Conservation (phyloP, 257 asterid genomes). For the Ilex asprella region DNA sequence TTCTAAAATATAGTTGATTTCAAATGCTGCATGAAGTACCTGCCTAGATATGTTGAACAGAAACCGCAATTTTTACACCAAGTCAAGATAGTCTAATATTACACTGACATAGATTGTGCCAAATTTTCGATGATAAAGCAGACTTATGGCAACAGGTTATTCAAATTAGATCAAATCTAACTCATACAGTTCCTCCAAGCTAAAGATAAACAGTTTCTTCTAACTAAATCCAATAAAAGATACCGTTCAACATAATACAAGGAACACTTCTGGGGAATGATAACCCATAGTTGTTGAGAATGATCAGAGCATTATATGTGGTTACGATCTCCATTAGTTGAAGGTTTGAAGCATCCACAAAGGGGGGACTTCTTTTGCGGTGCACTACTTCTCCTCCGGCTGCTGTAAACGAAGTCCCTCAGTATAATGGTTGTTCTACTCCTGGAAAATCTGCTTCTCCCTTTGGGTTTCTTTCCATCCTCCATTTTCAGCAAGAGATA, state of each 20-base stretch:
- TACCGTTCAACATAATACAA: constrained; percentile 19
- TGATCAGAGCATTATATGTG: constrained; percentile 15
- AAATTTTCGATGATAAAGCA: too few relatives aligned
- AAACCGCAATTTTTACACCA: too few relatives aligned
- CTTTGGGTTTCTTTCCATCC: constrained; percentile 60
- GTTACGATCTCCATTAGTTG: constrained; percentile 32
- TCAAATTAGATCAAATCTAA: constrained; percentile 35
- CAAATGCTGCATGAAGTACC: background rate
- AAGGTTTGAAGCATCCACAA: constrained; percentile 68
- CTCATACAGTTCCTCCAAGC: constrained; percentile 20
- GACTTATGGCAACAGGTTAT: constrained; percentile 21
- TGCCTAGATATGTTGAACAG: background rate
- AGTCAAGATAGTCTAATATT: too few relatives aligned
- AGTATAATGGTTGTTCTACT: constrained; percentile 41
- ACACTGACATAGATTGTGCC: background rate
- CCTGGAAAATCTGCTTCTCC: constrained; percentile 43
- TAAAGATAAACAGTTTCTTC: constrained; percentile 23
- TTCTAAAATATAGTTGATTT: background rate
- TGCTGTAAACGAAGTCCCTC: constrained; percentile 65
- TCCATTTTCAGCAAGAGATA: constrained; percentile 48
- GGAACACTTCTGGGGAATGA: constrained; percentile 13
- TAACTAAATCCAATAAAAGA: constrained; percentile 16
- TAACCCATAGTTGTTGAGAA: constrained; percentile 11
- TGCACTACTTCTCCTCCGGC: constrained; percentile 58
- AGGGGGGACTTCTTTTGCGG: constrained; percentile 49